Percentiles rank a stretch among this genome's conserved stretches.
Evolutionary conservation across 2,329 filamentous ascomycete genomes (phyloP).

Genomic region (Parastagonospora nodorum): DNA sequence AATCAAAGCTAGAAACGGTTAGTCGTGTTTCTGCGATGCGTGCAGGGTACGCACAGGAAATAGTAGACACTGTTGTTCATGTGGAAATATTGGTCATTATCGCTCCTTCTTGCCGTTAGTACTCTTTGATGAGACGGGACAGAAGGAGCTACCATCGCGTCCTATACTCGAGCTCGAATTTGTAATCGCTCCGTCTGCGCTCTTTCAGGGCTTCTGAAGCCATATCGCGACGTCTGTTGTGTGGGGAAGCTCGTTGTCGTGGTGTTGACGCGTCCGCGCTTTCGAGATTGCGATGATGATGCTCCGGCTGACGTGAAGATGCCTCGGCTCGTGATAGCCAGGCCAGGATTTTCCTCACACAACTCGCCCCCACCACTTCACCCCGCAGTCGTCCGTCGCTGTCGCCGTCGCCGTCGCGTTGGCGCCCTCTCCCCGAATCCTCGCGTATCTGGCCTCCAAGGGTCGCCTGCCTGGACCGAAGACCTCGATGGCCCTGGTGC

Average conservation of each 20-base stretch:
- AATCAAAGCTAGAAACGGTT: constrained; percentile 66
- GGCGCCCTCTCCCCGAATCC: constrained; percentile 58
- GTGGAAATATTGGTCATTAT: constrained; percentile 95
- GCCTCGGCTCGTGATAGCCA: constrained; percentile 8
- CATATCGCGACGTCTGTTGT: constrained; percentile 18
- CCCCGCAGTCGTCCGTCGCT: constrained; percentile 9
- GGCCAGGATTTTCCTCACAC: background rate
- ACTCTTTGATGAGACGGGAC: background rate
- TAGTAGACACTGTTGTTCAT: constrained; percentile 92
- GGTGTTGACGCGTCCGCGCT: background rate
- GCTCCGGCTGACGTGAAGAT: too few species aligned
- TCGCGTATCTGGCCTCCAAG: constrained; percentile 58
- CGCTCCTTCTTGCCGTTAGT: constrained; percentile 60
- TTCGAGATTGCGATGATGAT: background rate
- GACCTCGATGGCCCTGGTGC: constrained; percentile 54
- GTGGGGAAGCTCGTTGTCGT: background rate
- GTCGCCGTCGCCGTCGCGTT: constrained; percentile 25
- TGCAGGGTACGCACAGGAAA: constrained; percentile 61
- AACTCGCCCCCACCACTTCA: constrained; percentile 4
- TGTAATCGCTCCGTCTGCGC: constrained; percentile 73
- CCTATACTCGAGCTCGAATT: constrained; percentile 78
- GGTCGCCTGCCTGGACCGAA: constrained; percentile 44
- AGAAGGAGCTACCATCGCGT: constrained; percentile 74
- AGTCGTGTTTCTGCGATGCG: background rate
- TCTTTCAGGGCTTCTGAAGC: constrained; percentile 54